A percentile compares a stretch with the other conserved stretches of the same genome.
Evolutionary conservation across 2,329 filamentous ascomycete genomes (phyloP).

Genomic region (Basipetospora chlamydospora): DNA sequence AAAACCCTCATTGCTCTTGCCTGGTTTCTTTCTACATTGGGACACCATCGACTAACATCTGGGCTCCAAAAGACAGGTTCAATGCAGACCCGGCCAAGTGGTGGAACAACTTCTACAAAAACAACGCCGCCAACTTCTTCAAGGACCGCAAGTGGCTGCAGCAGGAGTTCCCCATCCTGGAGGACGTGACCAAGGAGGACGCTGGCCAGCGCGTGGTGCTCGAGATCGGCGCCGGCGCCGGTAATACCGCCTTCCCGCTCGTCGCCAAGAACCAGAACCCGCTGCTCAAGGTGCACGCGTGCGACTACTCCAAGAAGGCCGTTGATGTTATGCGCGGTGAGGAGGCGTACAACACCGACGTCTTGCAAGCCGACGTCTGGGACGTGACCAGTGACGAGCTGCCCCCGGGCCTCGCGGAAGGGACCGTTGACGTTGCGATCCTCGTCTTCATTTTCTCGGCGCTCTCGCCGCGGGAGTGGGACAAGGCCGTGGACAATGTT

Average conservation of each 20-base stretch:
- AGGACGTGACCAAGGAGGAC: slow-evolving; percentile 54
- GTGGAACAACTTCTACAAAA: slow-evolving; percentile 98
- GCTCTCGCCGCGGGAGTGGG: slow-evolving; percentile 73
- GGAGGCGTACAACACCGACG: slow-evolving; percentile 55
- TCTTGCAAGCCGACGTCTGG: slow-evolving; percentile 88
- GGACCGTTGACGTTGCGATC: slow-evolving; percentile 79
- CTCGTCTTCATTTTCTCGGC: slow-evolving; percentile 98
- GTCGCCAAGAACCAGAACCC: slow-evolving; percentile 72
- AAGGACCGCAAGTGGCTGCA: slow-evolving; percentile 96
- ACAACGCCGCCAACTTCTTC: slow-evolving; percentile 96
- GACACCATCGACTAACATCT: slow-evolving; percentile 7
- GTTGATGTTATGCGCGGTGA: slow-evolving; percentile 82
- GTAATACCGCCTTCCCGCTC: slow-evolving; percentile 92
- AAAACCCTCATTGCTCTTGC: slow-evolving; percentile 7
- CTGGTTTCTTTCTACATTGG: slow-evolving; percentile 5
- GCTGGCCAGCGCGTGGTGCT: slow-evolving; percentile 59
- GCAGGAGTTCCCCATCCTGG: slow-evolving; percentile 88
- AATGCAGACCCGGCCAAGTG: slow-evolving; percentile 84
- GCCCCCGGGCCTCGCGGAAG: slow-evolving; percentile 62
- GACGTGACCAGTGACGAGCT: slow-evolving; percentile 62
- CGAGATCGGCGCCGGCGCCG: slow-evolving; percentile 88
- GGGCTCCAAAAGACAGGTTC: slow-evolving; percentile 48
- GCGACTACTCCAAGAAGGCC: slow-evolving; percentile 90
- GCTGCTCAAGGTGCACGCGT: slow-evolving; percentile 73
- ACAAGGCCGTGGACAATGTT: slow-evolving; percentile 66